phyloP scores from a whole-genome alignment of 2,329 filamentous ascomycete genomes.

The Alternaria rosae region DNA sequence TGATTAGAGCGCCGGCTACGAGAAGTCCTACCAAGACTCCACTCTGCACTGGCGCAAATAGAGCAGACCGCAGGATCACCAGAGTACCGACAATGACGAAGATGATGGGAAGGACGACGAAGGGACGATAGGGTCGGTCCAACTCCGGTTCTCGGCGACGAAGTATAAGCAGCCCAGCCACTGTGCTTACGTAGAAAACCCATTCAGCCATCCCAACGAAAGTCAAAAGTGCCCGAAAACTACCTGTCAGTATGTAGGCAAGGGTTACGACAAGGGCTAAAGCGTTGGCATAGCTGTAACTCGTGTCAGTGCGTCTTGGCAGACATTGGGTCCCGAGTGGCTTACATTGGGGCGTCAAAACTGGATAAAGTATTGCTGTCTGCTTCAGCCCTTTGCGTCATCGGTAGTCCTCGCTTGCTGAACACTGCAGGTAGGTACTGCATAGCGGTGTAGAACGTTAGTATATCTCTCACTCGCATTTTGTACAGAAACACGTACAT shows the following conservation, averaged over 20 bases:
- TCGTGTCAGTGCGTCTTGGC: slow-evolving; percentile 18
- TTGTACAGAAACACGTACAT: slow-evolving; percentile 7
- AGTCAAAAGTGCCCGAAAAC: slow-evolving; percentile 67
- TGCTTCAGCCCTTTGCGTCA: slow-evolving; percentile 4
- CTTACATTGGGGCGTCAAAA: slow-evolving; percentile 46
- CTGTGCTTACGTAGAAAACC: slow-evolving; percentile 70
- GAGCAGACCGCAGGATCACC: slow-evolving; percentile 65
- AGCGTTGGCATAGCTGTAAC: slow-evolving; percentile 37
- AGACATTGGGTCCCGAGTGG: background rate
- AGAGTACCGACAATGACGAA: slow-evolving; percentile 68
- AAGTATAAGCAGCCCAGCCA: slow-evolving; percentile 65
- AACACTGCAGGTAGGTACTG: slow-evolving; percentile 45
- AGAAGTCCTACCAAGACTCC: slow-evolving; percentile 62
- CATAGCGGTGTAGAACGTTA: background rate
- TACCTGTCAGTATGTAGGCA: slow-evolving; percentile 67
- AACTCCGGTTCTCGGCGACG: slow-evolving; percentile 64
- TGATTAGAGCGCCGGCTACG: slow-evolving; percentile 56
- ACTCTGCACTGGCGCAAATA: slow-evolving; percentile 65
- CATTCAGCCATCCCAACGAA: slow-evolving; percentile 57
- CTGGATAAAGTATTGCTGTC: slow-evolving; percentile 7
- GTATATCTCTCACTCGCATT: background rate
- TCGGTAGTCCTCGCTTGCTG: slow-evolving; percentile 38
- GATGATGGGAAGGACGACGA: slow-evolving; percentile 58
- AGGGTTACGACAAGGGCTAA: slow-evolving; percentile 51
- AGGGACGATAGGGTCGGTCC: slow-evolving; percentile 63